Conservation (phyloP, 768 basidiomycete genomes). For the Mycena metata region DNA sequence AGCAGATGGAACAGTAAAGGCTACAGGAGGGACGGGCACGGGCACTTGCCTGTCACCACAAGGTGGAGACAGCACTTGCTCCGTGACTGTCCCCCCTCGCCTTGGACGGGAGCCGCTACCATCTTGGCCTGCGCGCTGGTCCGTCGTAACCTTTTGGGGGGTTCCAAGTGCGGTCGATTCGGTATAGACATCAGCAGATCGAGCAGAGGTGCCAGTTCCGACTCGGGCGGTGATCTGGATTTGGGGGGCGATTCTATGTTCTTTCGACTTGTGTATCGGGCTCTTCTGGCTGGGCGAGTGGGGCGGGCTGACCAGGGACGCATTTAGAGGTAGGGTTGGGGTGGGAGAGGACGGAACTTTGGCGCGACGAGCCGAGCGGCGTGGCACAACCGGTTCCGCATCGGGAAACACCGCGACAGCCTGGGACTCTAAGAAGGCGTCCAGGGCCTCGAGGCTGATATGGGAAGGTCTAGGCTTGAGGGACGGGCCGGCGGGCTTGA, state of each 20-base stretch:
- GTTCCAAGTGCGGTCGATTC: not conserved
- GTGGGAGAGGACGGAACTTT: not conserved
- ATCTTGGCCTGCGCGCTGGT: no score
- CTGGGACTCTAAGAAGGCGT: not conserved
- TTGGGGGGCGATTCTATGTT: no score
- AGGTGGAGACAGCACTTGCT: no score
- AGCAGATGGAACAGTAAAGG: no score
- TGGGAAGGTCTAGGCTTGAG: not conserved
- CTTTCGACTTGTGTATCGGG: not conserved
- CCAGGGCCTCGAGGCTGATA: not conserved
- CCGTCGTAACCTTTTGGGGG: no score
- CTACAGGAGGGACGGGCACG: no score
- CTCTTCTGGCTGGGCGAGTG: not conserved
- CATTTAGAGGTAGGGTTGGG: not conserved
- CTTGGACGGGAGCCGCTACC: no score
- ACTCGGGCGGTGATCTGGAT: not conserved
- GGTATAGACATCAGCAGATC: not conserved
- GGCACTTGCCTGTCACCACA: no score
- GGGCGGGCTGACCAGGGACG: not conserved
- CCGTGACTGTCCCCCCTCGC: constrained; percentile 24
- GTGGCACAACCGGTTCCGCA: no score
- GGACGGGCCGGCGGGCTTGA: not conserved
- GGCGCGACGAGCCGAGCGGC: not conserved
- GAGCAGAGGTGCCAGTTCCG: not conserved
- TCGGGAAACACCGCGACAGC: not conserved